These are phyloP conservation scores for Gnaphalium uliginosum DNA, from an alignment of 129 eudicot species.

Conservation along the genomic window DNA sequence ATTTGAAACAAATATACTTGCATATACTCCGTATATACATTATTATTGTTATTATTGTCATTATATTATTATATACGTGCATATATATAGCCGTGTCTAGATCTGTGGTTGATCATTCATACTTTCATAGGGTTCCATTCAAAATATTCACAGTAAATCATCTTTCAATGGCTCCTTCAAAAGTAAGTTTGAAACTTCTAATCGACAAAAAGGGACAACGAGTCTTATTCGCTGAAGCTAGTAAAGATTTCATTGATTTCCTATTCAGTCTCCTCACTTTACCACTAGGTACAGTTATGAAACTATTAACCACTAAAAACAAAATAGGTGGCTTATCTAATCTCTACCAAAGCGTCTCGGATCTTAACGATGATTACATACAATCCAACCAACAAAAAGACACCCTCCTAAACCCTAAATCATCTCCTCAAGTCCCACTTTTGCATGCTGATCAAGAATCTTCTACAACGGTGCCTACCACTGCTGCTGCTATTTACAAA, in stretches of 20 bases:
- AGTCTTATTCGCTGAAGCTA: slow-evolving; percentile 21
- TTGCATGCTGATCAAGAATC: not conserved
- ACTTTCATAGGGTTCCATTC: slow-evolving; percentile 18
- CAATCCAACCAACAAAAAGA: slow-evolving; percentile 6
- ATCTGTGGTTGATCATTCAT: too few relatives aligned
- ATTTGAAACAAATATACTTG: too few relatives aligned
- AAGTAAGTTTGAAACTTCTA: slow-evolving; percentile 19
- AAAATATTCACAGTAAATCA: not conserved
- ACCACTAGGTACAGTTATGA: slow-evolving; percentile 11
- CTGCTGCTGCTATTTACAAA: not conserved
- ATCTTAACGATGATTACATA: slow-evolving; percentile 14
- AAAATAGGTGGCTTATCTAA: not conserved
- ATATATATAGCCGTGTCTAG: too few relatives aligned
- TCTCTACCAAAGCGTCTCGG: slow-evolving; percentile 15
- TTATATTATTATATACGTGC: too few relatives aligned
- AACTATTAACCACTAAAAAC: not conserved
- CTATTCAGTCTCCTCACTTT: slow-evolving; percentile 9
- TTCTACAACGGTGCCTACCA: not conserved
- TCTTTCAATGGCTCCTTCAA: slow-evolving; percentile 13
- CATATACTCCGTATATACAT: too few relatives aligned
- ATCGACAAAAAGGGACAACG: not conserved
- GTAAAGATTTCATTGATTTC: slow-evolving; percentile 21
- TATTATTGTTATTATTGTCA: too few relatives aligned
- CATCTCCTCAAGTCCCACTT: not conserved
- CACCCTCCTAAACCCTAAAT: not conserved